Evolutionary conservation across 2,329 filamentous ascomycete species (phyloP).

Genomic region (Xylaria sp.): DNA sequence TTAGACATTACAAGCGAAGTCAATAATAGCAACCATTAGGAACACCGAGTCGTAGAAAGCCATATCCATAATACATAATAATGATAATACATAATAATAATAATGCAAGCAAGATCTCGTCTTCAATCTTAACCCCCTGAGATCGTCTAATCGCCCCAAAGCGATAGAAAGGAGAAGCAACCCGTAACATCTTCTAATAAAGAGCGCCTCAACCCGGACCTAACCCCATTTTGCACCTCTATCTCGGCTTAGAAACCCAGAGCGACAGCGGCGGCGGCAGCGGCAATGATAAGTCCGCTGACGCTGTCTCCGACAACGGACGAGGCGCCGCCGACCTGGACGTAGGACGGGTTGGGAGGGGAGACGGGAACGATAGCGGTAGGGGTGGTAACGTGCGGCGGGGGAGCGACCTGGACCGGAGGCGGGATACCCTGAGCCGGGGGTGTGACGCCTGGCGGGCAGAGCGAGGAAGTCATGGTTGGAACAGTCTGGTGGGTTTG

Average conservation of each 20-base stretch:
- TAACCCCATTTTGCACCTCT: too few relatives aligned
- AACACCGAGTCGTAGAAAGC: background rate
- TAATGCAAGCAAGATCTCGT: background rate
- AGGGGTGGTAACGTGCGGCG: constrained; percentile 17
- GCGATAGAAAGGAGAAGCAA: too few relatives aligned
- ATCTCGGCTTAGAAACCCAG: constrained; percentile 20
- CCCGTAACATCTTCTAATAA: too few relatives aligned
- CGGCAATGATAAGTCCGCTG: constrained; percentile 24
- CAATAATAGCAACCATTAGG: constrained; percentile 2
- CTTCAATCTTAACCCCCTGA: background rate
- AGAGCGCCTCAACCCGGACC: too few relatives aligned
- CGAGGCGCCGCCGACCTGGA: constrained; percentile 36
- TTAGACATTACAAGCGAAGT: constrained; percentile 27
- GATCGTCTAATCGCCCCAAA: background rate
- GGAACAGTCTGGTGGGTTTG: constrained; percentile 32
- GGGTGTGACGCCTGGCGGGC: constrained; percentile 30
- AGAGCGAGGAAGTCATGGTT: constrained; percentile 42
- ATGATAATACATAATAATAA: constrained; percentile 1
- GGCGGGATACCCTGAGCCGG: constrained; percentile 14
- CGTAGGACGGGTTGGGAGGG: background rate
- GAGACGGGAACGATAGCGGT: background rate
- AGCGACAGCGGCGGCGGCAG: constrained; percentile 26
- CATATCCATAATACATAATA: constrained; percentile 7
- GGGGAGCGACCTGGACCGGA: constrained; percentile 21
- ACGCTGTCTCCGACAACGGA: background rate